phyloP scores from a whole-genome alignment of 139 green algal species.

The Chlamydomonas schloesseri region DNA sequence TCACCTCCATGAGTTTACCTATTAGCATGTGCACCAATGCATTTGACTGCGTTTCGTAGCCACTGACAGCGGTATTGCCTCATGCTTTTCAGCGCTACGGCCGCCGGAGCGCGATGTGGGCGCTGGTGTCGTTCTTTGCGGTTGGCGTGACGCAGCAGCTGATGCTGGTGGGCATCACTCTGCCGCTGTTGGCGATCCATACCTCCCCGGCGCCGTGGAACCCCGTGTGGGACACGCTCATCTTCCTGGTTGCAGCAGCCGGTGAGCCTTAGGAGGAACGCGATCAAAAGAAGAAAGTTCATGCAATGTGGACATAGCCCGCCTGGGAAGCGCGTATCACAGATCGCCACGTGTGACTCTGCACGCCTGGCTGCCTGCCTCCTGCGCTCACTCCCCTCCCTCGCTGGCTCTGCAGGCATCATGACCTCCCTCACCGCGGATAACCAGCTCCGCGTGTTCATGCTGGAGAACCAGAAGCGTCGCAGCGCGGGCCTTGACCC shows the following conservation, averaged over 20 bases:
- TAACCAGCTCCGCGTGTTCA: constrained; percentile 64
- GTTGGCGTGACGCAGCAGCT: constrained; percentile 58
- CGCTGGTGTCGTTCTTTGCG: constrained; percentile 66
- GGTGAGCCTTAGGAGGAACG: background rate
- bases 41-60: no score
- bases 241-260: constrained; percentile 7
- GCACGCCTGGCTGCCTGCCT: no score
- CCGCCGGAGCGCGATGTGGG: constrained; percentile 49
- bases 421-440: constrained; percentile 56
- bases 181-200: constrained; percentile 60
- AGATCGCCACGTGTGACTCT: no score
- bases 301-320: no score
- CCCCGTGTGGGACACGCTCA: background rate
- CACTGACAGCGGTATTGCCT: no score
- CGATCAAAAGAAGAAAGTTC: no score
- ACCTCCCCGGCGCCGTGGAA: constrained; percentile 45
- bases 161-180: constrained; percentile 67
- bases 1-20: no score
- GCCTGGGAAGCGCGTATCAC: no score
- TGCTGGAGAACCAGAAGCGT: constrained; percentile 44
- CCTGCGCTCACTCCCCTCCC: no score
- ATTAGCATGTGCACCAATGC: no score
- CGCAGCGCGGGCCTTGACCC: background rate
- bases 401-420: constrained; percentile 40
- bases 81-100: no score